Evolutionary conservation across 1,284 basidiomycete species (phyloP), one percentile per base, ranked within the genome.

Genomic region (Ceratobasidium sp.): DNA sequence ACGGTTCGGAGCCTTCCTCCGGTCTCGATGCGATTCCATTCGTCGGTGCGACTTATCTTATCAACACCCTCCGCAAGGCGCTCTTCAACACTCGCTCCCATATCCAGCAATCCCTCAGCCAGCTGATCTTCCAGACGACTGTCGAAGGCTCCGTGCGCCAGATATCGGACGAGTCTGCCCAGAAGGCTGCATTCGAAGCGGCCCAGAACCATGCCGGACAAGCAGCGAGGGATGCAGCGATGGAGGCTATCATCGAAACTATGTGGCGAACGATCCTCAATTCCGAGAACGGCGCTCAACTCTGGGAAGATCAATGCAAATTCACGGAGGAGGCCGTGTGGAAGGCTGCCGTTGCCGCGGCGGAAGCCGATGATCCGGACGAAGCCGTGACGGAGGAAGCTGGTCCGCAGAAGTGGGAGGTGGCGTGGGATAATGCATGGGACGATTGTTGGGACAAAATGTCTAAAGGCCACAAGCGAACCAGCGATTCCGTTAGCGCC

Each of bases 191-290:
- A 30, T 1, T 0, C 3, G 18, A 55, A 8, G 64, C 62, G 16
- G 64, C 73, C 4, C 50, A 35, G 6, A 59, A 44, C 33, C 73
- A 76, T 38, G 73, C 73, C 7, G 44, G 41, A 3, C 62, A 57
- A 16, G 73, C 64, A 14, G 73, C 73, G 14, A 52, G 64, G 4
- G 73, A 76, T 23, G 52, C 73, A 1, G 60, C 73, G n/a, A 76
- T 76, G 73, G 73, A 76, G n/a, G 64, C 62, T 14, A 52, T 66
- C 5, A 67, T 76, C 35, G 62, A 76, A 38, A 41, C 48, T 2
- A 76, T 76, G 73, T 76, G 73, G 73, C 50, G 50, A 4, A 59
- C 20, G 0, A 66, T 76, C 27, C 60, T 76, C 6, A 8, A 20
- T 8, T 41, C 50, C 12, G 50, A 55, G 20, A 41, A 65, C 23